A percentile compares a stretch with the other conserved stretches of the same genome.
Evolutionary conservation across 495 filamentous ascomycete species (phyloP).

Genomic region (Penicillium canescens): DNA sequence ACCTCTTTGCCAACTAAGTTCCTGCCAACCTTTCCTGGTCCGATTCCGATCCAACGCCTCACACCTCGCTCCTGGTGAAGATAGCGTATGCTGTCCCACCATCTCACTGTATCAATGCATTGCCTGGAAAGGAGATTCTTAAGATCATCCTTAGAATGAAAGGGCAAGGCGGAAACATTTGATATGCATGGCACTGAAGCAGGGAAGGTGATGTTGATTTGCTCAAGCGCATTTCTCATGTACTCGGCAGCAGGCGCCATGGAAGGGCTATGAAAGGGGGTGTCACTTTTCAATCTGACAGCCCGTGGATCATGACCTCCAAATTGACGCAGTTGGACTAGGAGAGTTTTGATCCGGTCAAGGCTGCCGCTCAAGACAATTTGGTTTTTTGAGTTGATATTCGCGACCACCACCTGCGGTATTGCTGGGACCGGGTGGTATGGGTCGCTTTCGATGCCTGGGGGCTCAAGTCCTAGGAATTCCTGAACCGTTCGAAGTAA

Average conservation of each 20-base stretch:
- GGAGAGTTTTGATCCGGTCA: constrained; percentile 77
- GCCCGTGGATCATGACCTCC: constrained; percentile 89
- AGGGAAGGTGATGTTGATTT: constrained; percentile 67
- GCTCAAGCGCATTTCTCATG: constrained; percentile 64
- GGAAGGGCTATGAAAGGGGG: constrained; percentile 89
- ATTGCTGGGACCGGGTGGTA: constrained; percentile 66
- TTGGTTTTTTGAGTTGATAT: constrained; percentile 94
- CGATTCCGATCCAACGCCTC: constrained; percentile 87
- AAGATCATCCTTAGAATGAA: constrained; percentile 68
- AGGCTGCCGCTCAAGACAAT: constrained; percentile 92
- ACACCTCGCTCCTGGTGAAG: constrained; percentile 85
- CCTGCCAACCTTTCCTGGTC: constrained; percentile 90
- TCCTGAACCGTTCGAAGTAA: constrained; percentile 75
- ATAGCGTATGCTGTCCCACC: constrained; percentile 91
- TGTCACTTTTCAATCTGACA: constrained; percentile 83
- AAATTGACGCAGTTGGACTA: constrained; percentile 89
- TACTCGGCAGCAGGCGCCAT: constrained; percentile 81
- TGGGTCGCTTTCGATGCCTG: constrained; percentile 61
- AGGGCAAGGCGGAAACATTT: constrained; percentile 82
- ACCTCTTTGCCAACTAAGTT: constrained; percentile 97
- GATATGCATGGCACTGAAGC: constrained; percentile 74
- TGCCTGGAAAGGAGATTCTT: constrained; percentile 73
- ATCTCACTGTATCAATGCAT: constrained; percentile 85
- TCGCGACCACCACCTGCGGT: constrained; percentile 87
- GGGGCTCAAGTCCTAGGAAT: constrained; percentile 67